phyloP scores from a whole-genome alignment of 73 alveolate species.

The Tetrahymena malaccensis region DNA sequence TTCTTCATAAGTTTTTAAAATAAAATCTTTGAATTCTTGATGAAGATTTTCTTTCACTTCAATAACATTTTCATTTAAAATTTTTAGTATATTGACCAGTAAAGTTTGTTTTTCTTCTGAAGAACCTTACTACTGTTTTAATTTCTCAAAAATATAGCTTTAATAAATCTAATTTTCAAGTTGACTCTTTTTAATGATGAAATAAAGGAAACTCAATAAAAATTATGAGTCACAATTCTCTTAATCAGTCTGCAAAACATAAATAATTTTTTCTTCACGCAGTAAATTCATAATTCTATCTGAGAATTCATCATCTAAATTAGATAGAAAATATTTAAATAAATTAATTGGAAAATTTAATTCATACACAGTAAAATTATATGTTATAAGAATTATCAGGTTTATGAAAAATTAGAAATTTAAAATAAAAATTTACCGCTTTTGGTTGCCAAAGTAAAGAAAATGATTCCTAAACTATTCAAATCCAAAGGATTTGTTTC shows the following conservation, averaged over 20 bases:
- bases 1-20: not conserved
- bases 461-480: not conserved
- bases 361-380: not conserved
- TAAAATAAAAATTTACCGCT: not conserved
- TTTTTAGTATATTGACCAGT: not conserved
- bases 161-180: not conserved
- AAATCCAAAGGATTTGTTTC: not conserved
- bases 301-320: not conserved
- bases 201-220: not conserved
- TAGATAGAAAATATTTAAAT: not conserved
- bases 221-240: not conserved
- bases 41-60: not conserved
- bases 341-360: not conserved
- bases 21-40: not conserved
- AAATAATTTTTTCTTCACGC: not conserved
- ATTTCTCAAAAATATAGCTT: not conserved
- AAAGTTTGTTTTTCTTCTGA: not conserved
- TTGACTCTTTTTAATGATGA: not conserved
- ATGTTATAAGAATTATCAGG: not conserved
- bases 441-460: not conserved
- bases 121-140: not conserved
- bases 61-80: not conserved
- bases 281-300: not conserved
- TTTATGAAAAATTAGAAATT: too few relatives aligned
- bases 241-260: not conserved